Percentiles rank a stretch among this genome's conserved stretches.
Evolutionary conservation across 2,329 filamentous ascomycete species (phyloP).

Genomic region (Helminthosporium solani): DNA sequence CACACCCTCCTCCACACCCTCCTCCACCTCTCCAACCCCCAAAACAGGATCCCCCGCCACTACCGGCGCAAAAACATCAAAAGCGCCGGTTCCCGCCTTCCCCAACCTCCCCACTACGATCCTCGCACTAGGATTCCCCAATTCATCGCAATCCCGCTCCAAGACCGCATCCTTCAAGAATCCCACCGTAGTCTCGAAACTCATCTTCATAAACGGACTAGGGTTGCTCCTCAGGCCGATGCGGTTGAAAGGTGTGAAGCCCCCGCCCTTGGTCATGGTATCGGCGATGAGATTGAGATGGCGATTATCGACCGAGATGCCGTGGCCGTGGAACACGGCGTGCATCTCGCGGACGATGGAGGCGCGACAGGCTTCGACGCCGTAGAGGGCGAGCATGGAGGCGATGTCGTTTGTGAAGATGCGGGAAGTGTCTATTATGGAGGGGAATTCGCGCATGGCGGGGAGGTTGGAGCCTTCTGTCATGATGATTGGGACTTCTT

Average conservation of each 20-base stretch:
- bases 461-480: conserved; percentile 84
- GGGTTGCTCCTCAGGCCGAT: conserved; percentile 83
- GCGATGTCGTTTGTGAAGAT: conserved; percentile 92
- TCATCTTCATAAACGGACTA: conserved; percentile 97
- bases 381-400: conserved; percentile 80
- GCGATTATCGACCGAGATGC: conserved; percentile 85
- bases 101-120: conserved; percentile 85
- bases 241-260: conserved; percentile 88
- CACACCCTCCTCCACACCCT: conserved; percentile 13
- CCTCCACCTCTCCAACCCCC: conserved; percentile 10
- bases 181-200: conserved; percentile 93
- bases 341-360: conserved; percentile 85
- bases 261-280: conserved; percentile 93
- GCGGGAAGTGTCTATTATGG: conserved; percentile 81
- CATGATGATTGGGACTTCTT: conserved; percentile 57
- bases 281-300: conserved; percentile 96
- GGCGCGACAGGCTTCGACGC: conserved; percentile 86
- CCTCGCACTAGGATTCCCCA: conserved; percentile 80
- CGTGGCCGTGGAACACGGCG: conserved; percentile 84
- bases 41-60: conserved; percentile 30
- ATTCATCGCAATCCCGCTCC: conserved; percentile 85
- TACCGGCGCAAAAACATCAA: conserved; percentile 69
- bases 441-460: conserved; percentile 85
- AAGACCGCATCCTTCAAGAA: conserved; percentile 92
- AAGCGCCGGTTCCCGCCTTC: conserved; percentile 83